Percentiles rank a stretch among this genome's conserved stretches.
Conservation (phyloP, 2,329 filamentous ascomycete species). For the Truncatella angustata region DNA sequence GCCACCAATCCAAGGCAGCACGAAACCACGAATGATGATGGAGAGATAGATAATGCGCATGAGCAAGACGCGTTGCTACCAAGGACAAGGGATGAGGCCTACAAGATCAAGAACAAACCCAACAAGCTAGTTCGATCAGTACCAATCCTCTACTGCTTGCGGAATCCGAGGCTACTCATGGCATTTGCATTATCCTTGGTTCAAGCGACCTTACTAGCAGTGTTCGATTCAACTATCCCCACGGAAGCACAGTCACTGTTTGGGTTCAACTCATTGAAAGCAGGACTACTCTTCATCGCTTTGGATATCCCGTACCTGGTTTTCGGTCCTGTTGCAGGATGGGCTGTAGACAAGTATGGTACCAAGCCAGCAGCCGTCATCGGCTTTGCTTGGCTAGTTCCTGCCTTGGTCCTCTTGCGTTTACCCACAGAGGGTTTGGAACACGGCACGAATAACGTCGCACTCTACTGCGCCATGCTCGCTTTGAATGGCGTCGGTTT, state of each 20-base stretch:
- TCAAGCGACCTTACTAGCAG: constrained; percentile 37
- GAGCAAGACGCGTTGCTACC: constrained; percentile 39
- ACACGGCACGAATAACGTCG: constrained; percentile 14
- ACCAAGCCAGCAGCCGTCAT: constrained; percentile 29
- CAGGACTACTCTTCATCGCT: constrained; percentile 36
- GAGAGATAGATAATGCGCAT: constrained; percentile 22
- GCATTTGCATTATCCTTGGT: constrained; percentile 38
- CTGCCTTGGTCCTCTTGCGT: constrained; percentile 59
- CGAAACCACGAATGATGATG: constrained; percentile 17
- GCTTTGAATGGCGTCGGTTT: constrained; percentile 50
- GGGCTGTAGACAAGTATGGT: constrained; percentile 35
- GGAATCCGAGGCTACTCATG: constrained; percentile 36
- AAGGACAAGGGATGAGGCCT: constrained; percentile 32
- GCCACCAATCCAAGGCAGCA: constrained; percentile 16
- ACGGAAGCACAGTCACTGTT: constrained; percentile 35
- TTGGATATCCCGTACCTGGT: constrained; percentile 34
- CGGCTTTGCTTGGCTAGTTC: constrained; percentile 52
- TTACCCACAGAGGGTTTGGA: constrained; percentile 47
- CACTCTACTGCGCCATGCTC: constrained; percentile 24
- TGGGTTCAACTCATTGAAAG: constrained; percentile 31
- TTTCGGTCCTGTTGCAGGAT: constrained; percentile 31
- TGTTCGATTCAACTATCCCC: constrained; percentile 38
- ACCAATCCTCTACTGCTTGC: constrained; percentile 45
- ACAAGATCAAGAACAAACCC: constrained; percentile 40
- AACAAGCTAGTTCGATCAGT: constrained; percentile 36